A percentile compares a stretch with the other conserved stretches of the same genome.
phyloP scores from a whole-genome alignment of 805 yeast genomes.

The Kuraishia ogatae region DNA sequence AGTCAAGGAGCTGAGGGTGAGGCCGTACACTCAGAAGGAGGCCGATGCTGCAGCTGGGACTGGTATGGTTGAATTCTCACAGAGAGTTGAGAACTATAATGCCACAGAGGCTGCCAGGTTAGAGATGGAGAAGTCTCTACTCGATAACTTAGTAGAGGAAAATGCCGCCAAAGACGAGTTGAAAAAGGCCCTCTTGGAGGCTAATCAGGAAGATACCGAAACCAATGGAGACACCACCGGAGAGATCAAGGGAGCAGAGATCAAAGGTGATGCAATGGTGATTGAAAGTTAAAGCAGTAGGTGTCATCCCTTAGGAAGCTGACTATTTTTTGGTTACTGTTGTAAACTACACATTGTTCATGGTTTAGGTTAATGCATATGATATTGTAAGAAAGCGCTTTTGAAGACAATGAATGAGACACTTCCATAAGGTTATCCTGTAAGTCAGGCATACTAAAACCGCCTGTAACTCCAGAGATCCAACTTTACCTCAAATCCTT shows the following conservation, averaged over 20 bases:
- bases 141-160: conserved; percentile 18
- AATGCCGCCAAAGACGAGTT: conserved; percentile 22
- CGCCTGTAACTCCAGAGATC: conserved; percentile 4
- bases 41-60: conserved; percentile 87
- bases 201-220: conserved; percentile 2
- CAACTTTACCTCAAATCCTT: conserved; percentile 41
- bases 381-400: too few species aligned
- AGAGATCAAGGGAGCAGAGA: too few species aligned
- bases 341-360: neutral
- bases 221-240: too few species aligned
- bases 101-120: conserved; percentile 38
- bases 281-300: neutral
- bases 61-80: conserved; percentile 58
- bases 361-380: neutral
- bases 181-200: conserved; percentile 17
- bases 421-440: too few species aligned
- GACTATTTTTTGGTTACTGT: neutral
- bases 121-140: conserved; percentile 28
- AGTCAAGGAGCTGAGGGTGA: conserved; percentile 61
- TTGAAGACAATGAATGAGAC: neutral
- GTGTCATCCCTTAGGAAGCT: too few species aligned
- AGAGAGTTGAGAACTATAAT: conserved; percentile 51
- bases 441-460: too few species aligned
- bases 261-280: neutral
- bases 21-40: conserved; percentile 83